These are phyloP conservation scores for Backusella australiensis DNA, from an alignment of 192 early-diverging fungal genomes.

Conservation along the genomic window DNA sequence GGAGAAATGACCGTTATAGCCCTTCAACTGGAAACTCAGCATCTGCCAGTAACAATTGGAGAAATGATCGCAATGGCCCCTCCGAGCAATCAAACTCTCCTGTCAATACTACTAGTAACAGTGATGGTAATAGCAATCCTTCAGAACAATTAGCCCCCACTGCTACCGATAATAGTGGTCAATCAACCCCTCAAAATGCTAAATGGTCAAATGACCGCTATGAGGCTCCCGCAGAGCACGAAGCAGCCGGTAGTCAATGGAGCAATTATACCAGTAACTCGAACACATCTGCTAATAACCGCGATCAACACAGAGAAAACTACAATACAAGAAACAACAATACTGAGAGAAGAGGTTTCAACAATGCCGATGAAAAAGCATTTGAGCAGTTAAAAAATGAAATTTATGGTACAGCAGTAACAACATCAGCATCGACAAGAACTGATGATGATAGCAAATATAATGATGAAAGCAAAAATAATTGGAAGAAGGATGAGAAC, in stretches of 20 bases:
- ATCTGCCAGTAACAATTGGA: neutral
- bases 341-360: neutral
- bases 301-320: neutral
- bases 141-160: too few species aligned
- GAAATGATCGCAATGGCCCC: neutral
- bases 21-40: neutral
- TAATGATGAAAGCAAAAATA: neutral
- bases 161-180: neutral
- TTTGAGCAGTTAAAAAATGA: neutral
- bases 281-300: neutral
- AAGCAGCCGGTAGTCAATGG: neutral
- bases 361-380: neutral
- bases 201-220: neutral
- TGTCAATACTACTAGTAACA: neutral
- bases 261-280: neutral
- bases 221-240: too few species aligned
- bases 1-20: neutral
- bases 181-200: neutral
- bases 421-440: neutral
- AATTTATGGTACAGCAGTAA: neutral
- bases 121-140: neutral
- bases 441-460: neutral
- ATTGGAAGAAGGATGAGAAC: neutral
- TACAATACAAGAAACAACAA: neutral
- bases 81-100: neutral